phyloP scores from a whole-genome alignment of 139 green algal genomes.

The Chlamydomonas sphaeroides region DNA sequence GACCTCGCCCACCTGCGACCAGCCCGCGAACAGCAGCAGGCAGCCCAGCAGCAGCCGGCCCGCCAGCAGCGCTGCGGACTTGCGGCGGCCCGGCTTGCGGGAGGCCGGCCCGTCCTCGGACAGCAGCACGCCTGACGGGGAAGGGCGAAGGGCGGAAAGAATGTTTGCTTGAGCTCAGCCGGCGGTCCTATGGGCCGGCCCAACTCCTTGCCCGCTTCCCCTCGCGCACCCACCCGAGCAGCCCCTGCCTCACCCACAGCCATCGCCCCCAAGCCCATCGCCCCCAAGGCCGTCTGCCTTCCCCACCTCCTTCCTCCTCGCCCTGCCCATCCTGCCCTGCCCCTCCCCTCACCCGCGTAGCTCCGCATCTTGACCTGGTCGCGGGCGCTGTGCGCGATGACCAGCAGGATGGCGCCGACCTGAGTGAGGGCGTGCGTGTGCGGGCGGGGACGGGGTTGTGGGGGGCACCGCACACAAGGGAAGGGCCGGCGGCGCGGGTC shows the following conservation, averaged over 20 bases:
- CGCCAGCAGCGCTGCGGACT: constrained; percentile 58
- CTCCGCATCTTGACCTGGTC: constrained; percentile 10
- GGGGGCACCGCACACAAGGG: no score
- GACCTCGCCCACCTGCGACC: background rate
- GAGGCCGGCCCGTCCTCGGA: constrained; percentile 10
- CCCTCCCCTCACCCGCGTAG: constrained; percentile 22
- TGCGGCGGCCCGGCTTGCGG: constrained; percentile 16
- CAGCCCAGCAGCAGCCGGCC: constrained; percentile 51
- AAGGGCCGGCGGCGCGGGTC: no score
- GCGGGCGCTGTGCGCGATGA: constrained; percentile 53
- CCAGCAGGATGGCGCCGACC: constrained; percentile 37
- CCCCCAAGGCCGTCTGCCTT: constrained; percentile 32
- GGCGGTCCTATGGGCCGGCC: no score
- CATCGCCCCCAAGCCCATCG: no score
- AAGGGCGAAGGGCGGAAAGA: no score
- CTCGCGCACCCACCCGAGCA: no score
- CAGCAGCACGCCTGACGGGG: constrained; percentile 52
- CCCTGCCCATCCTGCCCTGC: no score
- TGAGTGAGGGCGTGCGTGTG: background rate
- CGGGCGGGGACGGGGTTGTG: no score
- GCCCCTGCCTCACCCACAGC: no score
- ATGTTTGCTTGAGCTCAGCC: no score
- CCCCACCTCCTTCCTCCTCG: background rate
- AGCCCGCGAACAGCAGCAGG: constrained; percentile 60
- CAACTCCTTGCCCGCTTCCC: no score